These are phyloP conservation scores for Madurella fahalii DNA, from an alignment of 2,329 filamentous ascomycete genomes.

Conservation along the genomic window DNA sequence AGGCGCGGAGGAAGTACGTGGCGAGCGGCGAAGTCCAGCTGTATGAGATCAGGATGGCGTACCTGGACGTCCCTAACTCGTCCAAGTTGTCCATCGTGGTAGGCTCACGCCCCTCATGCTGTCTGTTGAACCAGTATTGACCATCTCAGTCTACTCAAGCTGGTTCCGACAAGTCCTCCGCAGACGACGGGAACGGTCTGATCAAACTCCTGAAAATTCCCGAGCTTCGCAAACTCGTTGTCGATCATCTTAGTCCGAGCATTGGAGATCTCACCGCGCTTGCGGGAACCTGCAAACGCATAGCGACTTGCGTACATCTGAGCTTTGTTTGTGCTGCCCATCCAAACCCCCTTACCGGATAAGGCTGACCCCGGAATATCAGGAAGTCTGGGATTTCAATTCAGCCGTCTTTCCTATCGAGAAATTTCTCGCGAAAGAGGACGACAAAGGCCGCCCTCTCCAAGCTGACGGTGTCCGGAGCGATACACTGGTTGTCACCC, in stretches of 20 bases:
- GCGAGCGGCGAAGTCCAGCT: not conserved
- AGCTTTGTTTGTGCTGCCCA: constrained; percentile 1
- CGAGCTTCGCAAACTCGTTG: constrained; percentile 10
- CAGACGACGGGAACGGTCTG: not conserved
- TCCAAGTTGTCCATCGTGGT: constrained; percentile 4
- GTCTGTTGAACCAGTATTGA: not conserved
- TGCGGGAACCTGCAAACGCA: constrained; percentile 12
- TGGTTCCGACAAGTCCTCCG: not conserved
- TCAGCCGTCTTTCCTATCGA: not conserved
- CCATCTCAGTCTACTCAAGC: not conserved
- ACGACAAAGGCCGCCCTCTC: not conserved
- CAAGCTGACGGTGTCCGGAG: constrained; percentile 2
- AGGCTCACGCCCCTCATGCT: not conserved
- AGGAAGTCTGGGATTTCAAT: constrained; percentile 11
- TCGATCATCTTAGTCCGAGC: constrained; percentile 7
- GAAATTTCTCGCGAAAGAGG: too few relatives aligned
- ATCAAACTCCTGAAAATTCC: not conserved
- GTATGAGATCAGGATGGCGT: not conserved
- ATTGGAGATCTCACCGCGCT: constrained; percentile 19
- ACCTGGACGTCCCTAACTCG: not conserved
- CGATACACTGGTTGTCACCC: constrained; percentile 10
- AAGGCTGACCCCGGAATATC: not conserved
- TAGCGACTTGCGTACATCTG: not conserved
- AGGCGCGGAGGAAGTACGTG: not conserved
- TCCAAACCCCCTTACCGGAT: not conserved